Evolutionary conservation across 257 asterid species (phyloP).

Genomic region (Solanum pinnatisectum): DNA sequence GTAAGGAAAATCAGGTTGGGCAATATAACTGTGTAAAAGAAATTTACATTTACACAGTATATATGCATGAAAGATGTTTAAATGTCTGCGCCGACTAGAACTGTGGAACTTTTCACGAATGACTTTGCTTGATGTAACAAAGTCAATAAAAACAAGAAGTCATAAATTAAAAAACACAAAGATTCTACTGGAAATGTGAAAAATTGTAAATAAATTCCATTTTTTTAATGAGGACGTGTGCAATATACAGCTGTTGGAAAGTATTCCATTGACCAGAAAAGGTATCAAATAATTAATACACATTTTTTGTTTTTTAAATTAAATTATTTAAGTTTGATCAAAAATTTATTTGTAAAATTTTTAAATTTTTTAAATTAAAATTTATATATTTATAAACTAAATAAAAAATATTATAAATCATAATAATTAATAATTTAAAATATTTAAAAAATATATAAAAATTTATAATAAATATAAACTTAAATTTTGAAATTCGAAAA

Average conservation of each 20-base stretch:
- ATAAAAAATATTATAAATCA: too few species aligned
- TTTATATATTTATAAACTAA: too few species aligned
- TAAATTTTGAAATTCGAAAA: too few species aligned
- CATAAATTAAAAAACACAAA: neutral
- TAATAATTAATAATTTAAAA: too few species aligned
- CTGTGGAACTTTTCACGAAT: neutral
- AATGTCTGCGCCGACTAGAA: neutral
- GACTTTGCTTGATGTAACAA: neutral
- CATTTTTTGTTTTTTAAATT: rapidly evolving
- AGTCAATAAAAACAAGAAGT: neutral
- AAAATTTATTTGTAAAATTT: too few species aligned
- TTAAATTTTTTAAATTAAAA: too few species aligned
- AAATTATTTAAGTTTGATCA: too few species aligned
- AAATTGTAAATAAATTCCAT: neutral
- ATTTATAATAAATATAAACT: too few species aligned
- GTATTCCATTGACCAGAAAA: neutral
- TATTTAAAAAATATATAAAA: too few species aligned
- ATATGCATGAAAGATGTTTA: neutral
- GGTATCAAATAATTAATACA: neutral
- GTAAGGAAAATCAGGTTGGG: neutral
- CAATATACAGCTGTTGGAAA: neutral
- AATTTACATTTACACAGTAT: neutral
- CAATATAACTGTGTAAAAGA: neutral
- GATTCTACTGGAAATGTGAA: neutral
- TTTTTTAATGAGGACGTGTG: neutral